Evolutionary conservation across 192 early-diverging fungal genomes (phyloP), one percentile per base, ranked within the genome.

Genomic region (Podila verticillata): DNA sequence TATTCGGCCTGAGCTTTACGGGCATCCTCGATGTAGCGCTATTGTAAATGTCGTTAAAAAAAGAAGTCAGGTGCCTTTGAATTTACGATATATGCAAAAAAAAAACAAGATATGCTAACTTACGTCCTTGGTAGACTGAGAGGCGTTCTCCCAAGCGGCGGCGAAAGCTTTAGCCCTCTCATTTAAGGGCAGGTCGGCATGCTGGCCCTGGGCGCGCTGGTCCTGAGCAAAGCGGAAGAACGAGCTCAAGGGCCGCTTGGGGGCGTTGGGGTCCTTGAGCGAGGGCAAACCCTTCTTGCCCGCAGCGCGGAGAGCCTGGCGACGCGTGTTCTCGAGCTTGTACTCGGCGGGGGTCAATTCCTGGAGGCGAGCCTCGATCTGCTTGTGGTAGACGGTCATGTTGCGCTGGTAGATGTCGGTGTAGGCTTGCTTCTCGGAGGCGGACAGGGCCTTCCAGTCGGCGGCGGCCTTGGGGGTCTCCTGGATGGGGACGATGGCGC

Each of bases 251-350:
- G 82, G 82, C 34, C 82, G 70, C 63, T 75, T 77, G n/a, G 82
- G 82, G 4, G 82, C 82, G 44, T 83, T 83, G 26, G 82, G 82
- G 47, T 83, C 82, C 63, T 73, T 83, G 22, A 70, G 67, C 2
- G 64, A 28, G 19, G 63, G 57, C 9, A 68, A 15, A 22, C 22
- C 34, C 57, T 65, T 75, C 70, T 75, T 77, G 65, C 65, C 73
- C 9, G 70, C 57, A 32, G 69, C 75, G 34, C 70, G 68, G 5
- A 80, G 32, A 3, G 75, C 75, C 24, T 48, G 59, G n/a, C 75
- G 75, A 31, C 75, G 75, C 26, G 70, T 35, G 34, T 80, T 80
- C 61, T 80, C 75, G 19, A 63, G 65, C 44, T 64, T 68, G 61
- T 58, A 80, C 31, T 80, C 69, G 5, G 58, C 69, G 15, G 70